Base-by-base conservation (phyloP, 208 protist genomes). In the Crithidia acanthocephali region DNA sequence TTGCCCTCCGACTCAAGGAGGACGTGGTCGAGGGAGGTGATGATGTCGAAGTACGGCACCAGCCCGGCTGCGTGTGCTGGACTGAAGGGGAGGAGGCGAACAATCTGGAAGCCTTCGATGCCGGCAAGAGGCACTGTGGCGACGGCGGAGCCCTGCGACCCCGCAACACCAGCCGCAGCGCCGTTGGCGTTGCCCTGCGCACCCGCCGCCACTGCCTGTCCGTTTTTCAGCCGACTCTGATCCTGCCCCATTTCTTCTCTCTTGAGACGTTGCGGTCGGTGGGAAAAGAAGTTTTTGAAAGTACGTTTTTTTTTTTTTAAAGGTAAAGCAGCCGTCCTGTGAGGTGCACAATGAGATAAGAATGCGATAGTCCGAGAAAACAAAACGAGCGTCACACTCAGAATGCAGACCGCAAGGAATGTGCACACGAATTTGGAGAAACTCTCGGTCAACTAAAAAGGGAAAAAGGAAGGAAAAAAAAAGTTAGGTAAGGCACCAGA, bases 41-140 rank as follows among this genome's bases (percentile, higher is more conserved):
- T 92, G 37, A 97, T 85, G 77, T 97, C 93, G 61, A 97, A 97
- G 66, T 88, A 97, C 3, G 93, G 91, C 25, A 94, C 55, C 20
- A 97, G 62, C 6, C 93, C 93, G 4, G 79, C 77, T n/a, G 73
- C 56, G 58, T 94, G 83, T 1, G 93, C 90, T 11, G 90, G 89
- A 64, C 90, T 94, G 63, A 85, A 63, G 0, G 89, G 88, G 15
- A 95, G 56, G 20, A 97, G 55, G 18, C 90, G 85, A 5, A 81
- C 84, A 13, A 97, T 59, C 60, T 97, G 91, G 57, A 97, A 91
- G 30, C 93, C 93, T 20, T 84, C 66, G 18, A 95, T 69, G 18
- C 65, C 70, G 30, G 68, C 42, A 8, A 84, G 58, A 8, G 72
- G 53, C 18, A 76, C 55, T 3, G 28, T 22, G 27, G 64, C 56